Evolutionary conservation across 2,329 filamentous ascomycete genomes (phyloP).

Genomic region (Colletotrichum sp.): DNA sequence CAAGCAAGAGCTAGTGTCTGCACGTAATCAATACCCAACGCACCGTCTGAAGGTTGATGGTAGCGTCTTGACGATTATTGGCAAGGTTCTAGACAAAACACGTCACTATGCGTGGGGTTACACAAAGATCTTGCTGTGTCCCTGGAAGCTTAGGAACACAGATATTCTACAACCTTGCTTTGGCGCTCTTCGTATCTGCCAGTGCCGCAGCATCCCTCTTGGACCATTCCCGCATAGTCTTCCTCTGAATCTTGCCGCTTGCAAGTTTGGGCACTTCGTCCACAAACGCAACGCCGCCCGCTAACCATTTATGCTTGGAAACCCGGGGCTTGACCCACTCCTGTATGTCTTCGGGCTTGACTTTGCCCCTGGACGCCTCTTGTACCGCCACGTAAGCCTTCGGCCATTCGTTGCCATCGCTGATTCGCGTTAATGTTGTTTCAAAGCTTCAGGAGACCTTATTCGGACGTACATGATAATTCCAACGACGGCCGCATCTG

Average conservation of each 20-base stretch:
- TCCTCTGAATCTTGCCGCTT: slow-evolving; percentile 63
- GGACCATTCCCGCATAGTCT: slow-evolving; percentile 61
- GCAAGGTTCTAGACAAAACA: background rate
- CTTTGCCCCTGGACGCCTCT: slow-evolving; percentile 45
- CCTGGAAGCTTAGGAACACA: background rate
- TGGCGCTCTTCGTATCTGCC: slow-evolving; percentile 11
- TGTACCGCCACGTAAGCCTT: slow-evolving; percentile 58
- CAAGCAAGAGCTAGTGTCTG: background rate
- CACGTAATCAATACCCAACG: background rate
- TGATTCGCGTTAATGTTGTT: slow-evolving; percentile 19
- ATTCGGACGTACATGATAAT: slow-evolving; percentile 47
- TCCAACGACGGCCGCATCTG: slow-evolving; percentile 61
- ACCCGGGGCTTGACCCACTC: slow-evolving; percentile 50
- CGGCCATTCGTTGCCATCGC: slow-evolving; percentile 54
- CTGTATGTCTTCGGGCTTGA: slow-evolving; percentile 58
- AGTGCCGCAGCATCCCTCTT: slow-evolving; percentile 52
- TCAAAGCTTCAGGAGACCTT: background rate
- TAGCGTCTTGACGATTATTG: background rate
- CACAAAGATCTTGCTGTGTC: background rate
- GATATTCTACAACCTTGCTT: slow-evolving; percentile 9
- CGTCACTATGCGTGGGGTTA: background rate
- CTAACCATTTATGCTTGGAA: slow-evolving; percentile 57
- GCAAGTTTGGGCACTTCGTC: slow-evolving; percentile 62
- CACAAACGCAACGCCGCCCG: slow-evolving; percentile 58
- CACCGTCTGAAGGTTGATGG: background rate